A percentile compares a stretch with the other conserved stretches of the same genome.
Evolutionary conservation across 345 rosid species (phyloP).

Genomic region (Acer negundo): DNA sequence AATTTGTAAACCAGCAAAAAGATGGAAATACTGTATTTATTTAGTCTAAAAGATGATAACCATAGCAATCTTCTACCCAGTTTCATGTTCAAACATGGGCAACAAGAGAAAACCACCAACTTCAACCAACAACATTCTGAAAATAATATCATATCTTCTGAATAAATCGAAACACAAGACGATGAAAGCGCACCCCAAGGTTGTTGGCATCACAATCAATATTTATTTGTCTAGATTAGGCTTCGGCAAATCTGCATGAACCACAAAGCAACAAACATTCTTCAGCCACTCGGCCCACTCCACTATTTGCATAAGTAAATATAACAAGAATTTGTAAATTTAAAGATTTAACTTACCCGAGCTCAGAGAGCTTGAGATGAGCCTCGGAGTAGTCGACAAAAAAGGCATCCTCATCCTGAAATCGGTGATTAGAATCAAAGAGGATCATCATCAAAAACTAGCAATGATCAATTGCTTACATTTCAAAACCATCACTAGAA

Average conservation of each 20-base stretch:
- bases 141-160: not conserved
- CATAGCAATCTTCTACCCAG: constrained; percentile 3
- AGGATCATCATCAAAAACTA: not conserved
- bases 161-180: not conserved
- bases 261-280: not conserved
- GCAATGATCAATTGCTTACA: not conserved
- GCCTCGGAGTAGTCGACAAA: constrained; percentile 82
- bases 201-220: constrained; percentile 12
- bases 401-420: constrained; percentile 92
- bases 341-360: constrained; percentile 54
- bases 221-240: constrained; percentile 26
- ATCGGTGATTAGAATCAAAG: not conserved
- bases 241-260: constrained; percentile 57
- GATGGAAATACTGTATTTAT: not conserved
- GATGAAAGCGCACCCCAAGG: not conserved
- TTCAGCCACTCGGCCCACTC: not conserved
- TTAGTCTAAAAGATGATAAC: not conserved
- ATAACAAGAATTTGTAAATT: not conserved
- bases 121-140: constrained; percentile 14
- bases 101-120: constrained; percentile 5
- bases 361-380: constrained; percentile 90
- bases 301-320: not conserved
- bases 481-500: not conserved
- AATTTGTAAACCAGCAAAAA: too few species aligned
- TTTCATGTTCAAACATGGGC: not conserved